Evolutionary conservation across 1,284 basidiomycete genomes (phyloP), one percentile per base, ranked within the genome.

Genomic region (Ganoderma sinense): DNA sequence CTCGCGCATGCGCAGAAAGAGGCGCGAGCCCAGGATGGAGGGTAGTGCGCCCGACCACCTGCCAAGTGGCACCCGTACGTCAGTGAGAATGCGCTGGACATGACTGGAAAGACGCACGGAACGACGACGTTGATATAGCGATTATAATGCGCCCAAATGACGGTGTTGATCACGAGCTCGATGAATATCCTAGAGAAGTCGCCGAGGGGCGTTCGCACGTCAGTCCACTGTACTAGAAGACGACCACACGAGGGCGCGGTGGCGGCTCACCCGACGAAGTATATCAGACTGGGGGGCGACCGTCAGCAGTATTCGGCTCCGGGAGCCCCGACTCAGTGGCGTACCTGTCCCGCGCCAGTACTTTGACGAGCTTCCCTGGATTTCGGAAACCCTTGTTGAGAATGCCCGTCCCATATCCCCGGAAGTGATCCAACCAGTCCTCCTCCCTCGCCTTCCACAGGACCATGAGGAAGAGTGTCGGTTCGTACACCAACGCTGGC

Each of bases 1-100:
- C 40, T 75, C 73, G 31, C 73, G 73, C 73, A 74, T 75, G 55
- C 61, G 65, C 31, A 75, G 65, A n/a, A 75, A 65, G 45, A 74
- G 67, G 29, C 71, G 67, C 48, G 73, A 71, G 16, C 73, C 73
- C 20, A 75, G 71, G 18, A 75, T 41, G 4, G 74, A 74, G 0
- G 74, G 73, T 40, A 74, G 64, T 16, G 73, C 73, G 18, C 73
- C 74, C 14, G 77, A 77, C 78, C 78, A 79, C 3, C 78, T 79
- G 33, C 45, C 45, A n/a, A 48, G 45, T 23, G 18, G 48, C 31
- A 39, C 8, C n/a, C 23, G 33, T 3, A n/a, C 36, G 31, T 39
- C 33, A 39, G 29, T 10, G 20, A 64, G 62, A 23, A 20, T 20
- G 14, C 31, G 18, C 29, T 33, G 8, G 16, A 8, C 18, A 39